A percentile compares a stretch with the other conserved stretches of the same genome.
These are phyloP conservation scores for Xerocomellus intermedius DNA, from an alignment of 768 basidiomycete genomes.

Conservation along the genomic window DNA sequence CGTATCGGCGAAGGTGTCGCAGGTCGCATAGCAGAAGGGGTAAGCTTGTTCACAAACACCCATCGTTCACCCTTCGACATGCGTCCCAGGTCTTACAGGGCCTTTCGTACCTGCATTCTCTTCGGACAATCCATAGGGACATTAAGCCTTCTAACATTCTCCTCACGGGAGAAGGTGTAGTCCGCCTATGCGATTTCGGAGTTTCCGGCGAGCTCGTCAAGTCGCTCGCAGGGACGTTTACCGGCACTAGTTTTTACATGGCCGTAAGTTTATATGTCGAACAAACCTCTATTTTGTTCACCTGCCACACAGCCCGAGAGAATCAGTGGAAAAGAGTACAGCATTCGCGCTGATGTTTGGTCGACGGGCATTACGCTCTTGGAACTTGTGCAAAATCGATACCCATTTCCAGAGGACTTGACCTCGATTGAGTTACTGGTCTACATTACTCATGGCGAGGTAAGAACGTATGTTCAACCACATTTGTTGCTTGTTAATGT, in stretches of 20 bases:
- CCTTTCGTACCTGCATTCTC: constrained; percentile 88
- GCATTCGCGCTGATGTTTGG: constrained; percentile 97
- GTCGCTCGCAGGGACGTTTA: constrained; percentile 92
- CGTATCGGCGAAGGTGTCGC: constrained; percentile 86
- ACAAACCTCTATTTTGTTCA: constrained; percentile 1
- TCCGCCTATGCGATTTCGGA: constrained; percentile 95
- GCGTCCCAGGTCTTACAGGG: constrained; percentile 74
- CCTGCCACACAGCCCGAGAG: constrained; percentile 72
- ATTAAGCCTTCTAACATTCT: constrained; percentile 95
- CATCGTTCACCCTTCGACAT: constrained; percentile 5
- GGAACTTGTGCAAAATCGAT: constrained; percentile 90
- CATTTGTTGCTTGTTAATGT: constrained; percentile 17
- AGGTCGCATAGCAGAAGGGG: constrained; percentile 91
- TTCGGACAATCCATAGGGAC: constrained; percentile 92
- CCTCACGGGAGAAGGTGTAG: constrained; percentile 81
- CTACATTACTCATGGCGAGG: constrained; percentile 81
- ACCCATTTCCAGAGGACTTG: constrained; percentile 91
- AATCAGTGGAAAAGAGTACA: constrained; percentile 88
- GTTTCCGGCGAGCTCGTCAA: constrained; percentile 95
- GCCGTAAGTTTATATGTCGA: constrained; percentile 61
- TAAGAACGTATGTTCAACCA: constrained; percentile 30
- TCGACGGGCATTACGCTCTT: constrained; percentile 93
- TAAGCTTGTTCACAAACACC: constrained; percentile 38
- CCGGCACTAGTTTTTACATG: constrained; percentile 98
- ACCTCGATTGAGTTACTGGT: constrained; percentile 94